Conservation (phyloP, 2,329 filamentous ascomycete genomes). For the Cladophialophora chaetospira region DNA sequence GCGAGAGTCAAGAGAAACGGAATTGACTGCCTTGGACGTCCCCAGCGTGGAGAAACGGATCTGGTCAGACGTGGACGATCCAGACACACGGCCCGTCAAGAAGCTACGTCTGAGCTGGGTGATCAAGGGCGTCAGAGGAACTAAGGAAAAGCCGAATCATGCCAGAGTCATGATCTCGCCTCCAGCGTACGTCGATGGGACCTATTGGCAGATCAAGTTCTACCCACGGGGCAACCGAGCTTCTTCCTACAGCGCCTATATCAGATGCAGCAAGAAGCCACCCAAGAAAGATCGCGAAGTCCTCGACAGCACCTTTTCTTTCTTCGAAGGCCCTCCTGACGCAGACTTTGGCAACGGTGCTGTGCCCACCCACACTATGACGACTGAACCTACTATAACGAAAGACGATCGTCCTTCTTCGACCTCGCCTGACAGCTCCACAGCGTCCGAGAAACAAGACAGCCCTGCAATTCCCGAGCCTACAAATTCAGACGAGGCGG, state of each 20-base stretch:
- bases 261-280: slow-evolving; percentile 60
- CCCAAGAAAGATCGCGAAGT: slow-evolving; percentile 42
- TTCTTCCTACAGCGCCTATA: slow-evolving; percentile 60
- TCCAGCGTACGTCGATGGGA: slow-evolving; percentile 57
- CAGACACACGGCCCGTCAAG: slow-evolving; percentile 56
- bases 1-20: slow-evolving; percentile 53
- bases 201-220: slow-evolving; percentile 68
- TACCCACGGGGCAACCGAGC: slow-evolving; percentile 64
- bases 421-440: not conserved
- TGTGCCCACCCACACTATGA: slow-evolving; percentile 16
- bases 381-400: slow-evolving; percentile 7
- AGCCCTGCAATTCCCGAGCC: not conserved
- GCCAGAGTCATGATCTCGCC: slow-evolving; percentile 62
- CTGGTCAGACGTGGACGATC: slow-evolving; percentile 59
- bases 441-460: slow-evolving; percentile 11
- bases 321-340: slow-evolving; percentile 43
- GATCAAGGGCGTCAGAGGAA: slow-evolving; percentile 61
- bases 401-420: slow-evolving; percentile 11
- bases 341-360: slow-evolving; percentile 39
- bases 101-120: slow-evolving; percentile 62
- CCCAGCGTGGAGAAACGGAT: slow-evolving; percentile 53
- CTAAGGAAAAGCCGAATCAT: slow-evolving; percentile 60
- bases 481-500: not conserved
- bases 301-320: slow-evolving; percentile 44
- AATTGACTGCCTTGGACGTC: slow-evolving; percentile 59